A percentile compares a stretch with the other conserved stretches of the same genome.
phyloP scores from a whole-genome alignment of 1,284 basidiomycete genomes.

The Rhodotorula sp. region DNA sequence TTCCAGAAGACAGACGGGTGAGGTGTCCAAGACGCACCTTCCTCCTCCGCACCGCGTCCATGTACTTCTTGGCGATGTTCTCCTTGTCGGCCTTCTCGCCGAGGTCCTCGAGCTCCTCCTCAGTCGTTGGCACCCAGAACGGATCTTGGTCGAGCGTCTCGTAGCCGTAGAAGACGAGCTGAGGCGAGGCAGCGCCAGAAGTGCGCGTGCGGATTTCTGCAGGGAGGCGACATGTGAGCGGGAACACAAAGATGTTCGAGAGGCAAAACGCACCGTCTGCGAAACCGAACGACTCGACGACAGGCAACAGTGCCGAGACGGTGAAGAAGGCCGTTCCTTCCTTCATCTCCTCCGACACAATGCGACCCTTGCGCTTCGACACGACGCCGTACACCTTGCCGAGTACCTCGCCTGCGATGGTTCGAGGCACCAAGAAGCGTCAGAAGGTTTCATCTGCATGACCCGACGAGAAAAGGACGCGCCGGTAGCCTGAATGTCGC shows the following conservation, averaged over 20 bases:
- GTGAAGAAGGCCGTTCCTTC: constrained; percentile 96
- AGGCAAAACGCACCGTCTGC: constrained; percentile 70
- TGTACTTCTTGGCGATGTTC: constrained; percentile 91
- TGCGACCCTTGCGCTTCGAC: constrained; percentile 82
- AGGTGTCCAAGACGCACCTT: constrained; percentile 56
- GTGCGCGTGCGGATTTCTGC: constrained; percentile 93
- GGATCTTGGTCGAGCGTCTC: constrained; percentile 90
- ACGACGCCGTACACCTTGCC: constrained; percentile 98
- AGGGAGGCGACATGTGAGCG: background rate
- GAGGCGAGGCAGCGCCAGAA: constrained; percentile 93
- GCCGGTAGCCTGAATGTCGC: constrained; percentile 98
- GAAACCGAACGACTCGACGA: constrained; percentile 96
- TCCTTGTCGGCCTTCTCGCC: constrained; percentile 92
- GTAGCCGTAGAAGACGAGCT: constrained; percentile 92
- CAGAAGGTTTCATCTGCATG: background rate
- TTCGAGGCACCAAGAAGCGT: too few species aligned
- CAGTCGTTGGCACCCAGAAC: constrained; percentile 98
- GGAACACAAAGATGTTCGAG: background rate
- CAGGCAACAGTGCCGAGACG: constrained; percentile 85
- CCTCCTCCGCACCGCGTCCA: constrained; percentile 85
- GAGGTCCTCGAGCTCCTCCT: constrained; percentile 95
- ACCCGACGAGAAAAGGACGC: constrained; percentile 65
- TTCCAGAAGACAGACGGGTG: background rate
- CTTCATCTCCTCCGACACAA: constrained; percentile 97
- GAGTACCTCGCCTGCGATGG: constrained; percentile 78